These are phyloP conservation scores for Candida piceae DNA, from an alignment of 805 yeast genomes.

Conservation along the genomic window DNA sequence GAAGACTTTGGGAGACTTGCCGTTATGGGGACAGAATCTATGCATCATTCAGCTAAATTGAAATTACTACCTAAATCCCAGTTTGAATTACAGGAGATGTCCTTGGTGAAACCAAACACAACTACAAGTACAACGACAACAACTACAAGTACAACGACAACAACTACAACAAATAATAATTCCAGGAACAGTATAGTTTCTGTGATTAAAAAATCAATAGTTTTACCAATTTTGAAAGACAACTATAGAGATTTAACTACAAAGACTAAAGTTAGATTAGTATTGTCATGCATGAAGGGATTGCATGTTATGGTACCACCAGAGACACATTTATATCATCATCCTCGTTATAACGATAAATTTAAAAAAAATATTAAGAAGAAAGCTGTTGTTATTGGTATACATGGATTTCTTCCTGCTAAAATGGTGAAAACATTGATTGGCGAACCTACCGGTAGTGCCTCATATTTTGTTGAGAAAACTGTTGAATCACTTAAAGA, in stretches of 20 bases:
- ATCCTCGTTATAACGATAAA: slow-evolving; percentile 6
- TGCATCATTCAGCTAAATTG: slow-evolving; percentile 23
- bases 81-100: slow-evolving; percentile 24
- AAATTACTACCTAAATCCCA: slow-evolving; percentile 24
- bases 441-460: slow-evolving; percentile 92
- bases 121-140: too few relatives aligned
- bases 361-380: slow-evolving; percentile 19
- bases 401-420: slow-evolving; percentile 93
- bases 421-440: slow-evolving; percentile 74
- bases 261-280: slow-evolving; percentile 22
- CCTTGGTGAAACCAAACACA: slow-evolving; percentile 2
- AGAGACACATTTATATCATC: slow-evolving; percentile 29
- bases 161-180: too few relatives aligned
- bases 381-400: slow-evolving; percentile 79
- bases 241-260: slow-evolving; percentile 25
- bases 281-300: slow-evolving; percentile 17
- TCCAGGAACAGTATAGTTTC: too few relatives aligned
- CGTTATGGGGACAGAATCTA: slow-evolving; percentile 26
- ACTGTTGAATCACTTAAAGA: slow-evolving; percentile 68
- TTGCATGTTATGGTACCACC: slow-evolving; percentile 5
- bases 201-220: slow-evolving; percentile 10
- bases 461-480: slow-evolving; percentile 72
- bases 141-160: too few relatives aligned
- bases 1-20: slow-evolving; percentile 21
- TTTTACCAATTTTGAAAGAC: slow-evolving; percentile 23